phyloP scores from a whole-genome alignment of 31 red algal species.

The Endocladia muricata region DNA sequence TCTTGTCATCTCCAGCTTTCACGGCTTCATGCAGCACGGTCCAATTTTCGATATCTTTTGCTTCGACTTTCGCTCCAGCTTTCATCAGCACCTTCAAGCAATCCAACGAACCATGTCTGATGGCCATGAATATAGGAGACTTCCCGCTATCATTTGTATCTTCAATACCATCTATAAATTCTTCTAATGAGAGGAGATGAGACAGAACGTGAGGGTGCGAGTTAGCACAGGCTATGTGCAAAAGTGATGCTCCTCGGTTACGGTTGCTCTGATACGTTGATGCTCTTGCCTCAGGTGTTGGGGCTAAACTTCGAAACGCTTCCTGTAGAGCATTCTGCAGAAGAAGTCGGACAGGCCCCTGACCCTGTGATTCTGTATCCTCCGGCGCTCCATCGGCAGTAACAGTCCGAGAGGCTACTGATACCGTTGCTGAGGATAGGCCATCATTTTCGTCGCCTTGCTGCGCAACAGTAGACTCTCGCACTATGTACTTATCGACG shows the following conservation, averaged over 20 bases:
- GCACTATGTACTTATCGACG: conserved; percentile 24
- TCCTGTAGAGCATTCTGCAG: conserved; percentile 33
- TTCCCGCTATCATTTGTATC: conserved; percentile 57
- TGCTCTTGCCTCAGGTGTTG: neutral
- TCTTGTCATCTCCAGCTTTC: conserved; percentile 23
- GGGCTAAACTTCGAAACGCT: conserved; percentile 1
- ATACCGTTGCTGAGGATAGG: neutral
- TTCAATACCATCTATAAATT: conserved; percentile 32
- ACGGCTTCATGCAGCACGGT: conserved; percentile 60
- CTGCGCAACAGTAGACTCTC: conserved; percentile 15
- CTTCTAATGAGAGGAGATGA: conserved; percentile 15
- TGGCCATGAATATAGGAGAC: conserved; percentile 47
- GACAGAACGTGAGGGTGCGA: conserved; percentile 16
- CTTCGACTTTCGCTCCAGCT: conserved; percentile 33
- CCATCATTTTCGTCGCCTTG: neutral
- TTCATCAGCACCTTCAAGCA: conserved; percentile 44
- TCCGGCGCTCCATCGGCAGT: neutral
- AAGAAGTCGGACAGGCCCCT: conserved; percentile 1
- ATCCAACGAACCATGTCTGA: conserved; percentile 24
- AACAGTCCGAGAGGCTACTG: neutral
- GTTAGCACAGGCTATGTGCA: conserved; percentile 40
- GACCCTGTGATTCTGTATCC: neutral
- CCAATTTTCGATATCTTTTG: conserved; percentile 52
- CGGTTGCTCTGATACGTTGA: conserved; percentile 24
- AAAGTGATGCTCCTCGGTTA: conserved; percentile 27